phyloP scores from a whole-genome alignment of 306 rosid genomes.

The Prunus mongolica region DNA sequence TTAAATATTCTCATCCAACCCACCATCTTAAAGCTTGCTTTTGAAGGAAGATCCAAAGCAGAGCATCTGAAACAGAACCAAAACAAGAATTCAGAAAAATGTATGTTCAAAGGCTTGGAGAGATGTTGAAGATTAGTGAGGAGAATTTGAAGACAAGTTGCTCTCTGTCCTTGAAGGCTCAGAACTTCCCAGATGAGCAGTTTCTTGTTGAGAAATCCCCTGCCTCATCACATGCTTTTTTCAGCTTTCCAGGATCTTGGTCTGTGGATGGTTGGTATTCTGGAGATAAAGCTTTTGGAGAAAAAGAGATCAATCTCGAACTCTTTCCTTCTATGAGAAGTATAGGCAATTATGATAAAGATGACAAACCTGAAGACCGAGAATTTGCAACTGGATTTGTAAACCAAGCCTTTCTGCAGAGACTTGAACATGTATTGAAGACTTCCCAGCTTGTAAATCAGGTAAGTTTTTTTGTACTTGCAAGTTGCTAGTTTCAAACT shows the following conservation, averaged over 20 bases:
- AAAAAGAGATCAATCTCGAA: conserved; percentile 24
- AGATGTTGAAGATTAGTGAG: conserved; percentile 26
- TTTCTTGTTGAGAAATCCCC: conserved; percentile 16
- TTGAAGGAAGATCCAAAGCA: background rate
- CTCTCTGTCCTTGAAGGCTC: conserved; percentile 36
- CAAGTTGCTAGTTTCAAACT: no score
- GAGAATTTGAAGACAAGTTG: conserved; percentile 35
- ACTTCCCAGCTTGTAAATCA: conserved; percentile 20
- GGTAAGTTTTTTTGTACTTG: conserved; percentile 25
- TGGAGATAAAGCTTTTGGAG: conserved; percentile 40
- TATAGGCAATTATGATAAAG: conserved; percentile 50
- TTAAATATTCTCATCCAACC: no score
- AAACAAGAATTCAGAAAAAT: conserved; percentile 11
- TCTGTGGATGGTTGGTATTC: conserved; percentile 34
- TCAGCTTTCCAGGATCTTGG: conserved; percentile 57
- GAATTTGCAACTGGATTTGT: conserved; percentile 28
- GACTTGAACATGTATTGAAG: conserved; percentile 28
- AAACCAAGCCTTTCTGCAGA: conserved; percentile 41
- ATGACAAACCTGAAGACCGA: background rate
- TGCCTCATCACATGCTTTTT: conserved; percentile 13
- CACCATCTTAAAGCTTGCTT: background rate
- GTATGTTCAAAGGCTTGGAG: conserved; percentile 35
- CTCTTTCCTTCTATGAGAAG: conserved; percentile 58
- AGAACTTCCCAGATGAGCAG: conserved; percentile 16
- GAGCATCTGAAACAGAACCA: background rate